Base-by-base conservation (phyloP, 1,284 basidiomycete species). In the Austroboletus novae-zelandiae region DNA sequence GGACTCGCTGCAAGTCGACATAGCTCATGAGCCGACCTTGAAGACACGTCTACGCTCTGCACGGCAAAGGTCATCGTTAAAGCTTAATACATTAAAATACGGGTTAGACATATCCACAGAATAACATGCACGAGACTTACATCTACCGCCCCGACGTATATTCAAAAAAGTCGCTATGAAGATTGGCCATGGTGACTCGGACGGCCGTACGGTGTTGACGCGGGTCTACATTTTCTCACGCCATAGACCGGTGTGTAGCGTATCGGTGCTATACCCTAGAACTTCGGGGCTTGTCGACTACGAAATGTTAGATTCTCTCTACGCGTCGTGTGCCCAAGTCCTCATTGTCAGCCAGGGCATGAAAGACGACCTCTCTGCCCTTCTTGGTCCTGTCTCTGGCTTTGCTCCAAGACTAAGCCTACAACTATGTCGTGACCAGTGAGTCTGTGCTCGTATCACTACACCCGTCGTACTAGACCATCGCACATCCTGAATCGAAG, bases 401-500 rank as follows among this genome's bases (percentile, higher is more conserved):
- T 86, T 88, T 65, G 86, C 87, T 14, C 84, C 86, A 0, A 74
- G 78, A 25, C 67, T 91, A 51, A 73, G 80, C n/a, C n/a, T n/a
- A 4, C 74, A 82, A 41, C 69, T 89, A 60, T 89, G 86, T 62
- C 73, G 74, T 25, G 76, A 84, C 23, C 79, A 81, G 86, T 88
- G 53, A 60, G 83, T 73, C 5, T 4, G 31, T 45, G 1, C 25
- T 6, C 39, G 29, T 25, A 1, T 41, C 3, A 1, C 36, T 34
- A n/a, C 10, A 7, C n/a, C 9, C 30, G n/a, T n/a, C 30, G 20
- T 23, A 15, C 11, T 34, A 30, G 35, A 54, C 50, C 27, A 5
- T 25, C 9, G 13, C 35, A 45, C 51, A 49, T n/a, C 18, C 43
- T 85, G 84, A 56, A 65, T 85, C 27, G 67, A 70, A 43, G 79